phyloP scores from a whole-genome alignment of 176 grass and related monocot species.

The Puccinellia tenuiflora region DNA sequence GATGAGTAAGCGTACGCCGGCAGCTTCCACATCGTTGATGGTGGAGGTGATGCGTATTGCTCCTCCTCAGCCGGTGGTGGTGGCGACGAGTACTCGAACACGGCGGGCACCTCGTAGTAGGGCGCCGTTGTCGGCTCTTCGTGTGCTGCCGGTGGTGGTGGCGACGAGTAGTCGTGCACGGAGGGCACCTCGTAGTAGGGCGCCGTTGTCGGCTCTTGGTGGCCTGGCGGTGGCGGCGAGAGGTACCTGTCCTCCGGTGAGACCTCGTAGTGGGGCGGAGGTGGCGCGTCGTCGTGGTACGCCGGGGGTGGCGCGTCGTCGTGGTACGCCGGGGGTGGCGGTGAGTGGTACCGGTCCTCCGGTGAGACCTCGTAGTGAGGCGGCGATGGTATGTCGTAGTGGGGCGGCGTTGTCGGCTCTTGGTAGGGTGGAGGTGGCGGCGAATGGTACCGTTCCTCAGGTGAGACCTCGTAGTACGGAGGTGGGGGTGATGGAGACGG shows the following conservation, averaged over 20 bases:
- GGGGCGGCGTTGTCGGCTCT: conserved; percentile 10
- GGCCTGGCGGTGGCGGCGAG: conserved; percentile 14
- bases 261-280: conserved; percentile 10
- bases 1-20: conserved; percentile 52
- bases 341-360: conserved; percentile 29
- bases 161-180: conserved; percentile 30
- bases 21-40: conserved; percentile 13
- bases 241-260: conserved; percentile 25
- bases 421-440: conserved; percentile 29
- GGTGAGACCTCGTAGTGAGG: conserved; percentile 36
- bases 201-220: not conserved
- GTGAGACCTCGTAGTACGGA: conserved; percentile 30
- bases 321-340: conserved; percentile 19
- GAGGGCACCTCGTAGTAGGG: not conserved
- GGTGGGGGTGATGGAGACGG: conserved; percentile 13
- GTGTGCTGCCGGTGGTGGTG: no score
- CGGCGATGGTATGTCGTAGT: conserved; percentile 33
- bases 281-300: not conserved
- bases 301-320: not conserved
- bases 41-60: conserved; percentile 37
- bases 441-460: conserved; percentile 27
- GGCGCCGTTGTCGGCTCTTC: not conserved
- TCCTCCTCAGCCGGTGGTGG: conserved; percentile 20
- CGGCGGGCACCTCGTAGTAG: conserved; percentile 25
- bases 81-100: not conserved